These are phyloP conservation scores for Cryptosporidium sp. DNA, from an alignment of 169 alveolate species.

Conservation along the genomic window DNA sequence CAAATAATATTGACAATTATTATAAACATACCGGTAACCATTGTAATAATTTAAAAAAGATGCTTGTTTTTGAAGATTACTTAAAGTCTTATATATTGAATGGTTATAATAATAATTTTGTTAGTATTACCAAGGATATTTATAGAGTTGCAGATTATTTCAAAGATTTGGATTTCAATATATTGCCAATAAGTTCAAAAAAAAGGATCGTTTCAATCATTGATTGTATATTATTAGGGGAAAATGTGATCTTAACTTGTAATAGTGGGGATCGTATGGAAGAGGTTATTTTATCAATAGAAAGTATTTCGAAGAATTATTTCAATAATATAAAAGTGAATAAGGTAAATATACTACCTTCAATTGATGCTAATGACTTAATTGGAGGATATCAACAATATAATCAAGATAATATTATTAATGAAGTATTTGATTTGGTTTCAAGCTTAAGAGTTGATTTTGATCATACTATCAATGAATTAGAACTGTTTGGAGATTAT, in stretches of 20 bases:
- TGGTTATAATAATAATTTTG: not conserved
- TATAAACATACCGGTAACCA: too few species aligned
- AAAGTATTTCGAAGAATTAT: conserved; percentile 7
- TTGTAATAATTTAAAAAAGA: too few species aligned
- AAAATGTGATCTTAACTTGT: conserved; percentile 25
- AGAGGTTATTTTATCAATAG: conserved; percentile 4
- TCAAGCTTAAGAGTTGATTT: not conserved
- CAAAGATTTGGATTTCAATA: conserved; percentile 24
- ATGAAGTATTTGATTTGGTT: conserved; percentile 23
- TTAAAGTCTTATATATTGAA: too few species aligned
- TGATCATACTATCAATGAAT: not conserved
- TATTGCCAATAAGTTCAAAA: conserved; percentile 13
- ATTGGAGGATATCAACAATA: conserved; percentile 86
- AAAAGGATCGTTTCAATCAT: conserved; percentile 2
- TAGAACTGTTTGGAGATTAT: not conserved
- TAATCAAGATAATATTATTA: conserved; percentile 4
- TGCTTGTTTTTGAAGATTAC: not conserved
- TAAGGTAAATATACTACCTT: conserved; percentile 81
- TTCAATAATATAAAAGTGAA: conserved; percentile 32
- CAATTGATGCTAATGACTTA: conserved; percentile 84
- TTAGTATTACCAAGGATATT: not conserved
- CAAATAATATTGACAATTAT: too few species aligned
- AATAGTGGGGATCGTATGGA: not conserved
- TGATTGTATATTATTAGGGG: conserved; percentile 27
- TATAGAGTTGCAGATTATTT: not conserved